Conservation (phyloP, 305 asterid genomes). For the Petunia hybrid region DNA sequence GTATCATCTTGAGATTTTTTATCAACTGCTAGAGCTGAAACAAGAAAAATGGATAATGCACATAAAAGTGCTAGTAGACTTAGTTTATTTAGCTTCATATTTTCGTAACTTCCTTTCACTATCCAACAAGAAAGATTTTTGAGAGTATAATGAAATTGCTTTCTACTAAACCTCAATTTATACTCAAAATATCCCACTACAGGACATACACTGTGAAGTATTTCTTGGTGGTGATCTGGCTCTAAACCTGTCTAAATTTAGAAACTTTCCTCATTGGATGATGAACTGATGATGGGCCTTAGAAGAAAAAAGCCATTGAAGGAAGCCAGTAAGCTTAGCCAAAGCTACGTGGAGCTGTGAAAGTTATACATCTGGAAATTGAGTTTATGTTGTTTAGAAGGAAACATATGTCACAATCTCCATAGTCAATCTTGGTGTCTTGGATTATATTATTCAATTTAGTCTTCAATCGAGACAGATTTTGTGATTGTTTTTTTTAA, state of each 20-base stretch:
- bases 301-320: no score
- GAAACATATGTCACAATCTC: neutral
- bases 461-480: no score
- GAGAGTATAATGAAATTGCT: neutral
- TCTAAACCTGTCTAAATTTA: neutral
- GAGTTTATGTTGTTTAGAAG: neutral
- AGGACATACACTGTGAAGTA: neutral
- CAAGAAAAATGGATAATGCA: conserved; percentile 1
- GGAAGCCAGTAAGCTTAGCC: neutral
- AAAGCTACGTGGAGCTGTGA: conserved; percentile 4
- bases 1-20: neutral
- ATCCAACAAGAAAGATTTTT: conserved; percentile 1
- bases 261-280: neutral
- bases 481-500: no score
- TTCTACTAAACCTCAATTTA: neutral
- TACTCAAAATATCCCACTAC: neutral
- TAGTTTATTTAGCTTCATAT: conserved; percentile 4
- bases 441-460: neutral
- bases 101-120: neutral
- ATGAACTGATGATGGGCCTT: neutral
- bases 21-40: conserved; percentile 1
- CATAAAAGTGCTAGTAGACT: neutral
- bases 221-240: neutral
- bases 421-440: conserved; percentile 4
- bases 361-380: neutral